These are phyloP conservation scores for Sabuloglossum arenarium DNA, from an alignment of 495 filamentous ascomycete species.

Conservation along the genomic window DNA sequence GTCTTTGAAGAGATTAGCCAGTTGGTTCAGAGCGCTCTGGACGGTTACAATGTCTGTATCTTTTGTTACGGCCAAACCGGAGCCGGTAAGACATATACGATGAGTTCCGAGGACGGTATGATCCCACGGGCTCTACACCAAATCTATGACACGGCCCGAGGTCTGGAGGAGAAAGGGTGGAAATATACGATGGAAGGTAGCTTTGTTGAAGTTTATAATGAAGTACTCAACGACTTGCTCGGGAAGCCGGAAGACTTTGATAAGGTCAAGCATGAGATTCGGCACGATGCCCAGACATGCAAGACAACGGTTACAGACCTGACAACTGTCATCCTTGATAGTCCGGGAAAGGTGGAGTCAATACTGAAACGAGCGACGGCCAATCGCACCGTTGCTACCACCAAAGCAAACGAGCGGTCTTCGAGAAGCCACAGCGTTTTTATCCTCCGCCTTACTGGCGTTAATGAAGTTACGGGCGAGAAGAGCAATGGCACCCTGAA, in stretches of 20 bases:
- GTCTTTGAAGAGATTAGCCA: constrained; percentile 96
- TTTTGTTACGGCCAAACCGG: constrained; percentile 98
- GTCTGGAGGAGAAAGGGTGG: constrained; percentile 82
- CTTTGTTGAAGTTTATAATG: constrained; percentile 99
- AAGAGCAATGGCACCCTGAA: constrained; percentile 86
- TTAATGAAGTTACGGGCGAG: constrained; percentile 62
- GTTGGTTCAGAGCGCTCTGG: constrained; percentile 84
- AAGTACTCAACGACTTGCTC: constrained; percentile 84
- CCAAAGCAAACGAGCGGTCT: constrained; percentile 86
- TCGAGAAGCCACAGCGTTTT: constrained; percentile 93
- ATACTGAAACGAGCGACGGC: constrained; percentile 58
- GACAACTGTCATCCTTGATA: constrained; percentile 57
- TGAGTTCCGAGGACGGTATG: constrained; percentile 87
- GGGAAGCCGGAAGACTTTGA: constrained; percentile 53
- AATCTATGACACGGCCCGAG: constrained; percentile 70
- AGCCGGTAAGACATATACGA: constrained; percentile 90
- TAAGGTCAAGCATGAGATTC: constrained; percentile 81
- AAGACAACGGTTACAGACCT: constrained; percentile 75
- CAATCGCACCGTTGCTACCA: constrained; percentile 84
- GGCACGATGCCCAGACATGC: constrained; percentile 59
- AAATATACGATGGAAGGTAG: constrained; percentile 81
- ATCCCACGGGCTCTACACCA: constrained; percentile 84
- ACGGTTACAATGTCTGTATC: constrained; percentile 98
- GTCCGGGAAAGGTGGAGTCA: constrained; percentile 50
- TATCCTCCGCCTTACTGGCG: constrained; percentile 71